phyloP scores from a whole-genome alignment of 169 alveolate species.

The Plasmodium coatneyi region DNA sequence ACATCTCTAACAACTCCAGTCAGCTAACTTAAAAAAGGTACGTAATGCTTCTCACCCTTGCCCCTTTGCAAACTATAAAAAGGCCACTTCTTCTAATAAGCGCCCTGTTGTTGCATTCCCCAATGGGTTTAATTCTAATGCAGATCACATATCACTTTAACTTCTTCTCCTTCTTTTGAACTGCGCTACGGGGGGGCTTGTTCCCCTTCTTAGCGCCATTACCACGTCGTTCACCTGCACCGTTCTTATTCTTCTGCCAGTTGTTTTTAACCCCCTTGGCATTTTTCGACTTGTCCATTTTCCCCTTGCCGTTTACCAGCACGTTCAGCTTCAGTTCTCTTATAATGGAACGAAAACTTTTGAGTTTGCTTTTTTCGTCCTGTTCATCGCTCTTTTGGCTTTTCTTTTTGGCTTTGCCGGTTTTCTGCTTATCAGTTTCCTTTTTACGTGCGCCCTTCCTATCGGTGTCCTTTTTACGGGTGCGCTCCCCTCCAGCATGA shows the following conservation, averaged over 20 bases:
- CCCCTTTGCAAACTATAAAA: not conserved
- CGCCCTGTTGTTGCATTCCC: not conserved
- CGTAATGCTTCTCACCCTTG: not conserved
- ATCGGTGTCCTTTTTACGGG: conserved; percentile 57
- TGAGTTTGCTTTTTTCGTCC: conserved; percentile 34
- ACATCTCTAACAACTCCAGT: not conserved
- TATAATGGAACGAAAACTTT: conserved; percentile 41
- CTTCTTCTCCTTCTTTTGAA: not conserved
- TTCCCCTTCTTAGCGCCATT: not conserved
- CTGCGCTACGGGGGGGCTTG: not conserved
- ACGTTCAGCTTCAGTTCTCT: conserved; percentile 55
- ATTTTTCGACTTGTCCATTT: not conserved
- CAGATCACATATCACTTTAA: not conserved
- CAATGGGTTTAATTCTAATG: not conserved
- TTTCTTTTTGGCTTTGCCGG: not conserved
- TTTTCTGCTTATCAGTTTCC: conserved; percentile 9
- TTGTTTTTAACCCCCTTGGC: not conserved
- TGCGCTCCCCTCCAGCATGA: conserved; percentile 34
- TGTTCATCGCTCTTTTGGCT: not conserved
- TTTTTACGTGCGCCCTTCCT: conserved; percentile 22
- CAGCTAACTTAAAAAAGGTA: too few species aligned
- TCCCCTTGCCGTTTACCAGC: conserved; percentile 1
- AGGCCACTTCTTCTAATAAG: not conserved
- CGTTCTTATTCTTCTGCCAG: not conserved
- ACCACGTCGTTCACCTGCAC: not conserved